Evolutionary conservation across 305 asterid genomes (phyloP).

Genomic region (Plantago lanceolata): DNA sequence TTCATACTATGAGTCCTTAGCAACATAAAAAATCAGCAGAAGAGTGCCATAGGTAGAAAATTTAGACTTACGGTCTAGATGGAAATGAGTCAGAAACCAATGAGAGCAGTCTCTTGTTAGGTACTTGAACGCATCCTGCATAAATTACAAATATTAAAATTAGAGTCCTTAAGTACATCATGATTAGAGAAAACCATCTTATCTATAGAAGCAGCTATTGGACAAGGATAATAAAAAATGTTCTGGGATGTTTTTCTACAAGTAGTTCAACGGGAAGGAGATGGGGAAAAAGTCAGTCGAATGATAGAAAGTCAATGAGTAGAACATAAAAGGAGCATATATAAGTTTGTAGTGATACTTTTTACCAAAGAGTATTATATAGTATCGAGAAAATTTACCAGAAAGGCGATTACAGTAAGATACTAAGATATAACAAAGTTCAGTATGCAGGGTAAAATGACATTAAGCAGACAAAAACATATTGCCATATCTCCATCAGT

Average conservation of each 20-base stretch:
- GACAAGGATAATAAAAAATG: no score
- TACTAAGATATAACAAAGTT: not conserved
- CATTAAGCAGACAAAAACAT: not conserved
- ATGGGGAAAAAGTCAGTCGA: not conserved
- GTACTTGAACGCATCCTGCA: slow-evolving; percentile 91
- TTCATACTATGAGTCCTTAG: not conserved
- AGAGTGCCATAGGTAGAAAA: not conserved
- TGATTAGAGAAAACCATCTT: slow-evolving; percentile 4
- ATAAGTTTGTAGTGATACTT: no score
- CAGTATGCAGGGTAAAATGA: not conserved
- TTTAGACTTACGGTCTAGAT: slow-evolving; percentile 80
- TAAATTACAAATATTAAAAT: slow-evolving; percentile 18
- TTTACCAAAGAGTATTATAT: no score
- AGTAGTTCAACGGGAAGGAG: not conserved
- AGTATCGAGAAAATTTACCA: not conserved
- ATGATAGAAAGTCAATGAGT: no score
- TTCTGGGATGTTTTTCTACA: no score
- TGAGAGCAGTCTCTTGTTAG: slow-evolving; percentile 83
- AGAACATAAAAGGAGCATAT: no score
- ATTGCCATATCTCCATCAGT: not conserved
- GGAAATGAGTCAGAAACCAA: slow-evolving; percentile 94
- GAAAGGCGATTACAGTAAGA: not conserved
- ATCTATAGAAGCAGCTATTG: not conserved
- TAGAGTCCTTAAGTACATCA: not conserved
- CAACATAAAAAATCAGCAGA: slow-evolving; percentile 1